Conservation (phyloP, 2,329 filamentous ascomycete species). For the Aspergillus piperis region DNA sequence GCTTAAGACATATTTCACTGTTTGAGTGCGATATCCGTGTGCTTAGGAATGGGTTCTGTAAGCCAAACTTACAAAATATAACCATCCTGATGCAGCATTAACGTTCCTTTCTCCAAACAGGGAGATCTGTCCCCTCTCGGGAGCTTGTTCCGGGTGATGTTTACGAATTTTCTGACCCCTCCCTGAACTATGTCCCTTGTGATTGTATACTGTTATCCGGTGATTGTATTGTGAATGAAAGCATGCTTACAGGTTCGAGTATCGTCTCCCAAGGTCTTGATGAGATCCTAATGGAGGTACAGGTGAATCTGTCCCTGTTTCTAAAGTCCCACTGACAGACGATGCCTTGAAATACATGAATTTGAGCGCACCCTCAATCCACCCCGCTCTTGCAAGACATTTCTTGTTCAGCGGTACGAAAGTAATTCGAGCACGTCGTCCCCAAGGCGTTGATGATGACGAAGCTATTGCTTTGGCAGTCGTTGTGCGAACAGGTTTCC, state of each 20-base stretch:
- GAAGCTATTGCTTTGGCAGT: constrained; percentile 90
- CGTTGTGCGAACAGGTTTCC: constrained; percentile 92
- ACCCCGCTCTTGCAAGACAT: constrained; percentile 79
- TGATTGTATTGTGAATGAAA: constrained; percentile 98
- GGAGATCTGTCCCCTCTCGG: constrained; percentile 80
- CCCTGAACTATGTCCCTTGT: constrained; percentile 81
- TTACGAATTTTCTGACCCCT: constrained; percentile 94
- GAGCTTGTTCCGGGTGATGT: constrained; percentile 94
- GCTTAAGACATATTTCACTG: constrained; percentile 84
- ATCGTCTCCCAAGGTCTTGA: background rate
- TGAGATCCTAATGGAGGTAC: constrained; percentile 21
- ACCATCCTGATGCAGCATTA: background rate
- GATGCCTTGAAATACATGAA: constrained; percentile 76
- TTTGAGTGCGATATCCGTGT: constrained; percentile 97
- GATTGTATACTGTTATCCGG: constrained; percentile 89
- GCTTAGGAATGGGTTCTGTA: constrained; percentile 90
- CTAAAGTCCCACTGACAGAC: constrained; percentile 81
- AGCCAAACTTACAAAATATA: constrained; percentile 29
- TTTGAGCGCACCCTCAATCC: constrained; percentile 76
- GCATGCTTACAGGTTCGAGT: constrained; percentile 78
- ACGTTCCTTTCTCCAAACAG: constrained; percentile 42
- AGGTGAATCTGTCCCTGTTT: constrained; percentile 95
- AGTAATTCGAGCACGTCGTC: constrained; percentile 84
- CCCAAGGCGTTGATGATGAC: constrained; percentile 80
- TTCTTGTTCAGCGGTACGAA: constrained; percentile 95